Conservation (phyloP, 208 protist genomes). For the Leishmania braziliensis region DNA sequence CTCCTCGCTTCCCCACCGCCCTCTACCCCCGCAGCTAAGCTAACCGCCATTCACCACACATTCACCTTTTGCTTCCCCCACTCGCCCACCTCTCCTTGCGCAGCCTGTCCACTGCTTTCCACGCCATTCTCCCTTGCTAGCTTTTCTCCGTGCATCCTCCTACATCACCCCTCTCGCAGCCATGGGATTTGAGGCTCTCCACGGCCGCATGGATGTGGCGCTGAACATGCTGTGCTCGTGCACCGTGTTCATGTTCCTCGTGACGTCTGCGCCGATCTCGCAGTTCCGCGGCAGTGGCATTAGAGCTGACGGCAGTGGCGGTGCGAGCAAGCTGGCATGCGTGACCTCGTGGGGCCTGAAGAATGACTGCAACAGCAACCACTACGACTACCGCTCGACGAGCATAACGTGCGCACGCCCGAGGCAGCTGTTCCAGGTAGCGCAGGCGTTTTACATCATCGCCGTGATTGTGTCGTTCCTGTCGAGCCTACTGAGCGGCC, state of each 20-base stretch:
- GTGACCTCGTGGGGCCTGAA: conserved; percentile 60
- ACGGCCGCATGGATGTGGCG: conserved; percentile 40
- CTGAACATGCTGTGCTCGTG: conserved; percentile 47
- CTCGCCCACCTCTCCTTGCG: not conserved
- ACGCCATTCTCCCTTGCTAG: not conserved
- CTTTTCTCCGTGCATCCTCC: not conserved
- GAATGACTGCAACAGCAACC: conserved; percentile 43
- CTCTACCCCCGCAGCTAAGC: conserved; percentile 1
- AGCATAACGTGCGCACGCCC: conserved; percentile 17
- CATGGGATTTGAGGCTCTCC: conserved; percentile 59
- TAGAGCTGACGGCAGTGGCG: not conserved
- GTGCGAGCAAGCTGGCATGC: conserved; percentile 42
- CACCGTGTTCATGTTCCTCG: conserved; percentile 57
- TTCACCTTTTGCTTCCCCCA: conserved; percentile 5
- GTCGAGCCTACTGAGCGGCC: conserved; percentile 19
- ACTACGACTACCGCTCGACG: conserved; percentile 23
- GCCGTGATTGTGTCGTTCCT: conserved; percentile 46
- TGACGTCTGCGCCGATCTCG: conserved; percentile 50
- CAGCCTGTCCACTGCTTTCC: not conserved
- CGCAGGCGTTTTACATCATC: conserved; percentile 68
- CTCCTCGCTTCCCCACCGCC: not conserved
- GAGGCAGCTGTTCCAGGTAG: conserved; percentile 49
- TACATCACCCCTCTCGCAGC: conserved; percentile 19
- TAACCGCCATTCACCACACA: not conserved
- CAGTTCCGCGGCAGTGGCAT: conserved; percentile 57